These are phyloP conservation scores for Madurella fahalii DNA, from an alignment of 2,329 filamentous ascomycete species.

Conservation along the genomic window DNA sequence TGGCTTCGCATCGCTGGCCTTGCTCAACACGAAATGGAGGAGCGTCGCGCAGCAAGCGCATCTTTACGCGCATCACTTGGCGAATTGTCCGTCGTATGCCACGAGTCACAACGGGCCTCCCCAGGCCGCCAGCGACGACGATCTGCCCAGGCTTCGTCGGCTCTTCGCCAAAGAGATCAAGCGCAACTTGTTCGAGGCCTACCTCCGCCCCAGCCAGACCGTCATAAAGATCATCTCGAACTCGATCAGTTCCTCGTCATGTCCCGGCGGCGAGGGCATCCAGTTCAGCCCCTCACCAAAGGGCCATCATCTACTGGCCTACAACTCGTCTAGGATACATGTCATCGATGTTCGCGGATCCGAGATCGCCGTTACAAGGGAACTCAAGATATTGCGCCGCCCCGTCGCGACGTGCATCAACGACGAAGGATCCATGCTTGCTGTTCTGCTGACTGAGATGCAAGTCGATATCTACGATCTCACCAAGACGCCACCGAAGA, in stretches of 20 bases:
- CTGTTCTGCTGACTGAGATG: conserved; percentile 76
- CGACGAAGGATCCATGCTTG: conserved; percentile 71
- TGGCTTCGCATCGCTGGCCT: conserved; percentile 61
- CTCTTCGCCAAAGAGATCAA: conserved; percentile 68
- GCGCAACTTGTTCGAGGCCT: conserved; percentile 73
- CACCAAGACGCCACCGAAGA: conserved; percentile 57
- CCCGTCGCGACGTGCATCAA: conserved; percentile 74
- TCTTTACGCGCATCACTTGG: conserved; percentile 60
- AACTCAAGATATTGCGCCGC: conserved; percentile 73
- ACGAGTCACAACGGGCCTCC: conserved; percentile 41
- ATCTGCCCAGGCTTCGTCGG: conserved; percentile 58
- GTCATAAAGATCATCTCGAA: conserved; percentile 77
- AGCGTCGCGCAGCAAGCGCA: conserved; percentile 58
- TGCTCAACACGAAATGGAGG: conserved; percentile 64
- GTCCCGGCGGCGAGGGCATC: conserved; percentile 79
- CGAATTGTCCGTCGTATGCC: conserved; percentile 56
- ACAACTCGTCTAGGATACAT: conserved; percentile 81
- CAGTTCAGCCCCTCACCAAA: conserved; percentile 75
- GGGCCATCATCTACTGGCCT: conserved; percentile 70
- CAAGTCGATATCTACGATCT: conserved; percentile 85
- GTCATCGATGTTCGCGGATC: conserved; percentile 64
- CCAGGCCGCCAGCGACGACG: conserved; percentile 39
- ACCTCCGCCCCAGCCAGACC: conserved; percentile 65
- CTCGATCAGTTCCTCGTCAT: conserved; percentile 77
- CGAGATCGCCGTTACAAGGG: conserved; percentile 62